A percentile compares a stretch with the other conserved stretches of the same genome.
These are phyloP conservation scores for Amylocarpus encephaloides DNA, from an alignment of 2,329 filamentous ascomycete genomes.

Conservation along the genomic window DNA sequence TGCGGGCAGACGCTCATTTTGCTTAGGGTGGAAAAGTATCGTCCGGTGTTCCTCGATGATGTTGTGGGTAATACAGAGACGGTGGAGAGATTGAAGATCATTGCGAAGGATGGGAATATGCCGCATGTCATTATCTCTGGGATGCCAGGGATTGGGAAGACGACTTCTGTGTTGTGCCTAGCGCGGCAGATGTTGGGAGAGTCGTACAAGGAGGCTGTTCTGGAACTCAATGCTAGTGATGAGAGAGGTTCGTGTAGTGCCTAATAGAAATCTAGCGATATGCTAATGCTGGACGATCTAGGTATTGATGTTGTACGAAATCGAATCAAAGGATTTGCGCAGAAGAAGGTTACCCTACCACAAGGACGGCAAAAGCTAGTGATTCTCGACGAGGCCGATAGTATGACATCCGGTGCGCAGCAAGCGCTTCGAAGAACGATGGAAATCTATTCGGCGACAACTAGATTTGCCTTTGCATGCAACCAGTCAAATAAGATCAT, in stretches of 20 bases:
- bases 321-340: constrained; percentile 95
- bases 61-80: constrained; percentile 98
- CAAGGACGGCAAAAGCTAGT: constrained; percentile 90
- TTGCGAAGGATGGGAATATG: constrained; percentile 98
- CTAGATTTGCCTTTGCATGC: constrained; percentile 94
- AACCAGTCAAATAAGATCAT: constrained; percentile 99
- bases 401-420: too few relatives aligned
- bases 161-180: constrained; percentile 88
- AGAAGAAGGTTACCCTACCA: constrained; percentile 96
- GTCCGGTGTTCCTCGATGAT: constrained; percentile 90
- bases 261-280: too few relatives aligned
- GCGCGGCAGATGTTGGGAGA: constrained; percentile 87
- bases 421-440: constrained; percentile 57
- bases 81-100: constrained; percentile 94
- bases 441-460: constrained; percentile 98
- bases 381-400: constrained; percentile 65
- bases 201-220: constrained; percentile 92
- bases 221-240: constrained; percentile 94
- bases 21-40: constrained; percentile 93
- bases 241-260: constrained; percentile 74
- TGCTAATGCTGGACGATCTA: too few relatives aligned
- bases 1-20: constrained; percentile 18
- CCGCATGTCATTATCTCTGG: constrained; percentile 99
- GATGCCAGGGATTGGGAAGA: constrained; percentile 98
- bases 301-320: constrained; percentile 97